These are phyloP conservation scores for Xerocomus nothofagi DNA, from an alignment of 1,284 basidiomycete genomes.

Conservation along the genomic window DNA sequence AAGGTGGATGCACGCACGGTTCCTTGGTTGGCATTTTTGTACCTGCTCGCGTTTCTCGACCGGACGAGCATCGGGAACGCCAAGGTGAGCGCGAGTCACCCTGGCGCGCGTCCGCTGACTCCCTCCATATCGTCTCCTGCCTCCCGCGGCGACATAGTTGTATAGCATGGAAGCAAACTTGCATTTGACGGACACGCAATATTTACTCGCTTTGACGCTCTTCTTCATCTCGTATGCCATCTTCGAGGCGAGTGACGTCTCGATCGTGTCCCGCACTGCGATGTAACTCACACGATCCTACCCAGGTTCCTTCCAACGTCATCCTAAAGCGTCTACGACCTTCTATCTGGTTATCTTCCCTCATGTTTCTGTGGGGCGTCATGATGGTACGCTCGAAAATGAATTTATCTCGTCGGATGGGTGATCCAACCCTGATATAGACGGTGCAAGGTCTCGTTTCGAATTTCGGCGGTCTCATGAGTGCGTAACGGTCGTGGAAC, in stretches of 20 bases:
- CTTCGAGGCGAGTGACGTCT: constrained; percentile 47
- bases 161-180: constrained; percentile 56
- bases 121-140: not conserved
- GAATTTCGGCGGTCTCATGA: constrained; percentile 63
- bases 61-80: constrained; percentile 83
- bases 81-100: constrained; percentile 42
- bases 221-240: constrained; percentile 67
- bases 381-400: constrained; percentile 54
- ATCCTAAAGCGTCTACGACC: constrained; percentile 72
- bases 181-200: constrained; percentile 60
- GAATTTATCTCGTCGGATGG: too few species aligned
- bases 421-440: constrained; percentile 34
- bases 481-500: constrained; percentile 36
- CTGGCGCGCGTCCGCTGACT: not conserved
- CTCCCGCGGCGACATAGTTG: constrained; percentile 39
- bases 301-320: constrained; percentile 64
- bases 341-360: constrained; percentile 60
- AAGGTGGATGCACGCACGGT: constrained; percentile 66
- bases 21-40: constrained; percentile 72
- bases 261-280: not conserved
- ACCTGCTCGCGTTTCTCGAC: constrained; percentile 74
- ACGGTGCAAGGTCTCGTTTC: constrained; percentile 67
- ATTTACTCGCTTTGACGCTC: constrained; percentile 61
- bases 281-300: not conserved
- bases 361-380: constrained; percentile 70